Evolutionary conservation across 495 filamentous ascomycete species (phyloP), one percentile per base, ranked within the genome.

Genomic region (Penicillium cinerascens): DNA sequence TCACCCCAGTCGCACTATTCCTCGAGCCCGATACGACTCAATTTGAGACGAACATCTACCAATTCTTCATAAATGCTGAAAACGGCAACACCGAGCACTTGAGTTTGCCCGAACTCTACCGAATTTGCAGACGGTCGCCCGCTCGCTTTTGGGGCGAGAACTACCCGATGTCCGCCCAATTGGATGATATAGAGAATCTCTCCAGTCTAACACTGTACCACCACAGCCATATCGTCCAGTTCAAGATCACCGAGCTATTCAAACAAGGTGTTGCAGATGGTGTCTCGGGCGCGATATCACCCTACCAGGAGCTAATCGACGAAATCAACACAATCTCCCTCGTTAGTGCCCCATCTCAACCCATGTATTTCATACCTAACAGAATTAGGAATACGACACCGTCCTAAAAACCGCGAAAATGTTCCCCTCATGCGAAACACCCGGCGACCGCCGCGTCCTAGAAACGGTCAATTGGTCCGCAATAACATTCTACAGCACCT

Each of bases 131-230:
- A 27, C 68, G 67, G 47, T 71, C 68, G 1, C 61, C 66, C 6
- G 29, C 66, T 17, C 60, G 64, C 9, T 69, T 67, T 55, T 71
- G 68, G 68, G 68, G 66, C 15, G 60, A 67, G 2, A 26, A 38
- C 9, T 71, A 71, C 26, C 64, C 64, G 0, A 47, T 64, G 26
- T 52, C 66, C n/a, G 62, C 66, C 17, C 66, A 59, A 15, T 40
- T 71, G 25, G 68, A 71, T 50, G 68, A 71, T 21, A 27, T 67
- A 36, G 68, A 71, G 43, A 71, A 71, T 42, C 59, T 67, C 11
- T 56, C 64, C 2, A 56, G 55, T 8, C 49, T 65, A 33, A 64
- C 60, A 10, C 44, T 68, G 9, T 64, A 68, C 43, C 64, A 71
- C 44, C 58, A 46, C 16, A 65, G 60, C 40, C 68, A 69, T 47